These are phyloP conservation scores for Colletotrichum sp. DNA, from an alignment of 2,329 filamentous ascomycete species.

Conservation along the genomic window DNA sequence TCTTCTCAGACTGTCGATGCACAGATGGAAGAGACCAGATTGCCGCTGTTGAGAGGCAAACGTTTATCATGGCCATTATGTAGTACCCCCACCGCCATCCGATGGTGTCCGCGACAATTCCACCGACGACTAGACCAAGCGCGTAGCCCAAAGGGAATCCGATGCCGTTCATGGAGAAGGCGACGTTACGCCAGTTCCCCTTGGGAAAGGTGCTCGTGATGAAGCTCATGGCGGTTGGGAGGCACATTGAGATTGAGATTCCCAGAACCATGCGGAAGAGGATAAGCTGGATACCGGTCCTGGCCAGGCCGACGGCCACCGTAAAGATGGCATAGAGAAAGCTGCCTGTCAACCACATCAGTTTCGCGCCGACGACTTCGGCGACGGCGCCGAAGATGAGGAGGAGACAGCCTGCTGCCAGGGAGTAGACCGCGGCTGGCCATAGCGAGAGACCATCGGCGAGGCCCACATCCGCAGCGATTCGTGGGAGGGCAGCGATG, in stretches of 20 bases:
- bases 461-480: slow-evolving; percentile 38
- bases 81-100: slow-evolving; percentile 55
- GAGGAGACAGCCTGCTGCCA: slow-evolving; percentile 33
- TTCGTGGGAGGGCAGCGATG: slow-evolving; percentile 40
- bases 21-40: slow-evolving; percentile 40
- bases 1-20: slow-evolving; percentile 24
- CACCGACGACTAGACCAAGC: slow-evolving; percentile 53
- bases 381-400: slow-evolving; percentile 41
- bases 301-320: slow-evolving; percentile 34
- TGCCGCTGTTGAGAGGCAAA: slow-evolving; percentile 37
- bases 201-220: slow-evolving; percentile 40
- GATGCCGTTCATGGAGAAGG: slow-evolving; percentile 49
- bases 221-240: slow-evolving; percentile 40
- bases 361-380: slow-evolving; percentile 39
- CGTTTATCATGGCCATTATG: slow-evolving; percentile 39
- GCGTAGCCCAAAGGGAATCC: slow-evolving; percentile 52
- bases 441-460: slow-evolving; percentile 33
- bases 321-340: slow-evolving; percentile 36
- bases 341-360: slow-evolving; percentile 37
- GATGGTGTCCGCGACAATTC: slow-evolving; percentile 50
- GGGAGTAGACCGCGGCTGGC: slow-evolving; percentile 33
- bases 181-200: slow-evolving; percentile 42
- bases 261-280: slow-evolving; percentile 39
- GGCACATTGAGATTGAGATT: slow-evolving; percentile 39
- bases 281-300: slow-evolving; percentile 40